Base-by-base conservation (phyloP, 106 monocot species). In the Dactylorhiza incarnata region DNA sequence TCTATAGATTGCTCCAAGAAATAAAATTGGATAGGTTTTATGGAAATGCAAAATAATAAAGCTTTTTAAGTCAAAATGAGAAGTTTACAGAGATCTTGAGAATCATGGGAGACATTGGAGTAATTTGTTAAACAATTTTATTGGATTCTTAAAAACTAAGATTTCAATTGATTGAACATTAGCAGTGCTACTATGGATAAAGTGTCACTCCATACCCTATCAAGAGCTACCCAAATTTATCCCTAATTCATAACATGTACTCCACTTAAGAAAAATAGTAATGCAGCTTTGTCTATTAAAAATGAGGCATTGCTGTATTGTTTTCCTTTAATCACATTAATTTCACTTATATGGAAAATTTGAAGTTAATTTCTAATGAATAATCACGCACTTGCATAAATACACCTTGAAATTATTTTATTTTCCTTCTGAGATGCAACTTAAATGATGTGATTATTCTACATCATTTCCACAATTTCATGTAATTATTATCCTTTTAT, bases 331-430 rank as follows among this genome's bases (percentile, higher is more conserved):
- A 26, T 65, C 29, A 14, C 23, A 23, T 61, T 61, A 61, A 29
- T 22, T 61, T 23, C 8, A 23, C 61, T 23, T 65, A 65, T 10
- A 65, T 65, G 65, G 25, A 3, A 29, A 65, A 4, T 65, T 26
- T 25, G 3, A 26, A 65, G 12, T 12, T 65, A 23, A 1, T 63
- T 22, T 63, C 25, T 65, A 65, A 65, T 13, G 13, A 29, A 65
- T 65, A 26, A 11, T 65, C 26, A 0, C 12, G 29, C 26, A 29
- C 24, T 26, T 65, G 5, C 26, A 26, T 65, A 65, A 17, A n/a
- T 4, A 16, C 69, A 45, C 69, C 5, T 69, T 69, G 6, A 69
- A 69, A 26, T 46, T n/a, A 69, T 45, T 65, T 65, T 69, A 69
- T n/a, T 46, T 69, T 69, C 37, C 45, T 69, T 46, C 45, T 29